These are phyloP conservation scores for Pseudonitzschia delicatissima DNA, from an alignment of 108 stramenopile species.

Conservation along the genomic window DNA sequence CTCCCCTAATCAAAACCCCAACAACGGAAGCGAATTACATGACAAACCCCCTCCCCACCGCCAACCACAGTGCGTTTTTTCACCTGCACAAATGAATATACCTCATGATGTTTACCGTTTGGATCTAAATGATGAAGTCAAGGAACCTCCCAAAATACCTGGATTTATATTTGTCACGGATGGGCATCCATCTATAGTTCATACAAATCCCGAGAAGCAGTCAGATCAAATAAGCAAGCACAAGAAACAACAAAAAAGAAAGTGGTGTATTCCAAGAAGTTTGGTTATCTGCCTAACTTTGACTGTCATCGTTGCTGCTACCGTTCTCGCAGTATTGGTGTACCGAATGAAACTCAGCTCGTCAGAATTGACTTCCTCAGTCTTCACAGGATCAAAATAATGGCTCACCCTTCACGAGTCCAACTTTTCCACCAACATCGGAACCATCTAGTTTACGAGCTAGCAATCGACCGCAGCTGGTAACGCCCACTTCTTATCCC, in stretches of 20 bases:
- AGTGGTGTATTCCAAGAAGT: not conserved
- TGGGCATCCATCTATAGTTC: constrained; percentile 7
- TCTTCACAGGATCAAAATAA: not conserved
- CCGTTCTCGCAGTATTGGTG: not conserved
- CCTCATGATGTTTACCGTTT: not conserved
- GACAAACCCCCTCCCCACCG: not conserved
- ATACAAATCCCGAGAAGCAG: not conserved
- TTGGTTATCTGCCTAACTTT: not conserved
- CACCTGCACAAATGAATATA: not conserved
- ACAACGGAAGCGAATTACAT: not conserved
- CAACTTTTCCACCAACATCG: not conserved
- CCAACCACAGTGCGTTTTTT: not conserved
- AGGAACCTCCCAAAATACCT: constrained; percentile 10
- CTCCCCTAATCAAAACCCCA: not conserved
- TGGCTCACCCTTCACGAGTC: too few species aligned
- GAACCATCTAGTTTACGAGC: not conserved
- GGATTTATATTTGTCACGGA: constrained; percentile 21
- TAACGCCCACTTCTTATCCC: too few species aligned
- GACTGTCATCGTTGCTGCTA: not conserved
- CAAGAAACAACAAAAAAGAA: not conserved
- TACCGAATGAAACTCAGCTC: not conserved
- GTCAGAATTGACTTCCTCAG: not conserved
- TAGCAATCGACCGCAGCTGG: not conserved
- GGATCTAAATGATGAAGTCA: not conserved
- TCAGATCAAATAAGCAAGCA: too few species aligned